phyloP scores from a whole-genome alignment of 2,329 filamentous ascomycete genomes.

The Diaporthe sp. region DNA sequence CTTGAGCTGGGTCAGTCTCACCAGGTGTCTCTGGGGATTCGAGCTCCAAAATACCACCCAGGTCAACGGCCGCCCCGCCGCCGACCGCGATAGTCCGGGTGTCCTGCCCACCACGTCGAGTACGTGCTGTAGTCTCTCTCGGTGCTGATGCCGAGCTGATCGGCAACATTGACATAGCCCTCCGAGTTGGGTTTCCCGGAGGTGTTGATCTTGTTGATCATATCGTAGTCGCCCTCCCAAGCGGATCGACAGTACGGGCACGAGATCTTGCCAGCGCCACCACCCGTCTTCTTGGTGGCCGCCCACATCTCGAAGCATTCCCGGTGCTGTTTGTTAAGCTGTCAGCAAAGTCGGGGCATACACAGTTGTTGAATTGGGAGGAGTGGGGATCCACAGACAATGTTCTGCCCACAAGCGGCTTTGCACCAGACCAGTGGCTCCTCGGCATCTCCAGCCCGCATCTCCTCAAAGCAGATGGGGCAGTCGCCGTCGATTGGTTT shows the following conservation, averaged over 20 bases:
- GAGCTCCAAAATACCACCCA: not conserved
- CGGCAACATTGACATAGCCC: constrained; percentile 71
- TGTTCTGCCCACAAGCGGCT: constrained; percentile 64
- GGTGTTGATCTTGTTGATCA: constrained; percentile 56
- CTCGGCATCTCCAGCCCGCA: constrained; percentile 46
- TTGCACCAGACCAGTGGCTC: constrained; percentile 61
- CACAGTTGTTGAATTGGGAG: too few relatives aligned
- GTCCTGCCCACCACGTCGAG: constrained; percentile 26
- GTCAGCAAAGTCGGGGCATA: not conserved
- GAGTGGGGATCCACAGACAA: constrained; percentile 38
- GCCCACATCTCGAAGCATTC: constrained; percentile 67
- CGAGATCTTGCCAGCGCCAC: constrained; percentile 52
- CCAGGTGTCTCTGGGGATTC: not conserved
- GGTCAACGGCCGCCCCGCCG: not conserved
- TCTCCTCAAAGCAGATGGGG: constrained; percentile 66
- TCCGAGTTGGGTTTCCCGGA: constrained; percentile 54
- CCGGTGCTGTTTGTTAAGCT: constrained; percentile 46
- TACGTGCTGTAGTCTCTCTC: constrained; percentile 51
- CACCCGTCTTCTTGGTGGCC: constrained; percentile 52
- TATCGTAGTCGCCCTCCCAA: constrained; percentile 62
- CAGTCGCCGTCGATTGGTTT: constrained; percentile 65
- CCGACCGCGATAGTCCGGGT: not conserved
- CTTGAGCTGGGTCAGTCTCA: not conserved
- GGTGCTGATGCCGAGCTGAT: constrained; percentile 67
- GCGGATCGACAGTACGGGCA: constrained; percentile 70